Evolutionary conservation across 2,329 filamentous ascomycete genomes (phyloP), one percentile per base, ranked within the genome.

Genomic region (Monascus ruber): DNA sequence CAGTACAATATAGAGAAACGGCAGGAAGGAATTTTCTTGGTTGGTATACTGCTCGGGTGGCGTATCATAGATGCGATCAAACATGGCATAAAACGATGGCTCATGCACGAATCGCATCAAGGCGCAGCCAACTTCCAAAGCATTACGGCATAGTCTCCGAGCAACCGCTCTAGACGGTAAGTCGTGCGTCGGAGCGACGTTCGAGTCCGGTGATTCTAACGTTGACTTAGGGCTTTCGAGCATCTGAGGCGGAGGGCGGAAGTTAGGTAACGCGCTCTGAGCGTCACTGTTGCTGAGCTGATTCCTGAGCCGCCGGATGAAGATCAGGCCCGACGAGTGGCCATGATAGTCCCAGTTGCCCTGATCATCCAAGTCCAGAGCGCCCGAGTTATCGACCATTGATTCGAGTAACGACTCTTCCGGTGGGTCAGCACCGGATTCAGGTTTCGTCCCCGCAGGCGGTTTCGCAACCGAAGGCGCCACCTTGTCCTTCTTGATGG

Each of bases 311-410:
- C 85, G 79, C 47, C 79, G 77, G 50, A 95, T 74, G 59, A 95
- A 98, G 46, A 89, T 85, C 33, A 88, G 75, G 2, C 89, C 88
- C 0, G 91, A 96, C 0, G 89, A 95, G 47, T 85, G 83, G 35
- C 91, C 91, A 55, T 94, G 86, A 53, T 94, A 98, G 61, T 96
- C 88, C 79, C 87, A 94, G 51, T 91, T 79, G 33, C 89, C 89
- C 51, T 81, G 79, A 50, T 96, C 89, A 52, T 94, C 87, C 28
- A 96, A 72, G 53, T 96, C 89, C 11, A 98, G 72, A 56, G 88
- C 84, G 29, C 89, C 91, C 2, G 89, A 86, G 33, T 85, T 85
- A 56, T 89, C 84, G 42, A 96, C 87, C 89, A 98, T 96, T 26
- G 88, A 94, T 55, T 89, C 81, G 25, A 98, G 70, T 47, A 89